Evolutionary conservation across 768 basidiomycete genomes (phyloP).

Genomic region (Boletus pseudo-olivaceus): DNA sequence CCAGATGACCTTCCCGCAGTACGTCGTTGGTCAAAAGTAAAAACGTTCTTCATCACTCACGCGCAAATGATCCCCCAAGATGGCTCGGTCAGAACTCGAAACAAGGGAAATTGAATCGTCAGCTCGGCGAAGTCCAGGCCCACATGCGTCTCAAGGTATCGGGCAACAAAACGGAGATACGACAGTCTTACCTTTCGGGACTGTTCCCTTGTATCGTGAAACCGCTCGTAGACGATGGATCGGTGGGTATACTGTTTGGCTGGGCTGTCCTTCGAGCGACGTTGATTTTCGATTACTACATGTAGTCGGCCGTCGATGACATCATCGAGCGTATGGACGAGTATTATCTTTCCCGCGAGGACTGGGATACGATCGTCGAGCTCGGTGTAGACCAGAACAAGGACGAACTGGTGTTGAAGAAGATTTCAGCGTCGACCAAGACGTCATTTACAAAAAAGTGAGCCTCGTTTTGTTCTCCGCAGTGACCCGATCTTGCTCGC

Average conservation of each 20-base stretch:
- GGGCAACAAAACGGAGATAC: conserved; percentile 84
- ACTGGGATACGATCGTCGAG: conserved; percentile 96
- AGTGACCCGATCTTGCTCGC: no score
- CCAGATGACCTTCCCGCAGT: conserved; percentile 82
- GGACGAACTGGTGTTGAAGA: conserved; percentile 75
- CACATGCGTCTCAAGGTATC: conserved; percentile 94
- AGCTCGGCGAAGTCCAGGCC: conserved; percentile 87
- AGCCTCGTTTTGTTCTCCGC: conserved; percentile 21
- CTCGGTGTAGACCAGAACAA: conserved; percentile 81
- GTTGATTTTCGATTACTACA: not conserved
- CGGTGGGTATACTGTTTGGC: conserved; percentile 49
- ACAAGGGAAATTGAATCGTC: conserved; percentile 73
- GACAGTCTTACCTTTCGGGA: conserved; percentile 89
- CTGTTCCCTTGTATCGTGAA: conserved; percentile 75
- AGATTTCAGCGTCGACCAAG: conserved; percentile 80
- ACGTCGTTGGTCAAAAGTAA: conserved; percentile 28
- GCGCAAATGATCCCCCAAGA: conserved; percentile 38
- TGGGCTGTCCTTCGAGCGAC: not conserved
- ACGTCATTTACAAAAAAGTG: conserved; percentile 82
- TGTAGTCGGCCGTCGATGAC: conserved; percentile 58
- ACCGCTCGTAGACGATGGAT: conserved; percentile 71
- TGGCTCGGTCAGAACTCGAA: conserved; percentile 99
- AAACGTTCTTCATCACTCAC: not conserved
- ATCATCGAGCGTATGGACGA: conserved; percentile 90
- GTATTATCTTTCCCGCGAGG: conserved; percentile 89